phyloP scores from a whole-genome alignment of 345 rosid genomes.

The Eucalyptus paniculata region DNA sequence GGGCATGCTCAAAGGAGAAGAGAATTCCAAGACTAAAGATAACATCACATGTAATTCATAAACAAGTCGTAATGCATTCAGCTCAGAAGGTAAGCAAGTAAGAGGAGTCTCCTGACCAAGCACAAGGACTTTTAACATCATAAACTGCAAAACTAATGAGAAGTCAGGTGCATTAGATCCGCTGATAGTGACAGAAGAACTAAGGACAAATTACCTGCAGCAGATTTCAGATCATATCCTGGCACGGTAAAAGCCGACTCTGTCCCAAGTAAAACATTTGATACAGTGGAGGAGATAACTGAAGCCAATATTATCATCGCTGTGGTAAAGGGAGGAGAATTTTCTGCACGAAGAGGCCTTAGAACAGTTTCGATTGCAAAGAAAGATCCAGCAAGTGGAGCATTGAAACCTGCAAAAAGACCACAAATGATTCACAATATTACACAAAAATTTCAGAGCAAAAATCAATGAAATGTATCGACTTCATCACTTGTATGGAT shows the following conservation, averaged over 20 bases:
- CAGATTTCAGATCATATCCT: conserved; percentile 87
- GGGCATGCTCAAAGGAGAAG: neutral
- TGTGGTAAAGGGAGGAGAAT: conserved; percentile 95
- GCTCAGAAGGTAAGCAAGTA: neutral
- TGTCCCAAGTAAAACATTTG: conserved; percentile 80
- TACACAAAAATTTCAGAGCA: neutral
- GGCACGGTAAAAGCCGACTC: conserved; percentile 95
- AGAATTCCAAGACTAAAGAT: neutral
- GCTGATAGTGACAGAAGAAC: neutral
- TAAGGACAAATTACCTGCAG: conserved; percentile 49
- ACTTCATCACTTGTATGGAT: neutral
- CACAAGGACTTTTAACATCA: neutral
- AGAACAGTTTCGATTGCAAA: conserved; percentile 95
- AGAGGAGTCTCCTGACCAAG: neutral
- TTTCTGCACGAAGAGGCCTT: conserved; percentile 88
- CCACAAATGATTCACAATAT: neutral
- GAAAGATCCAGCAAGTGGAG: conserved; percentile 97
- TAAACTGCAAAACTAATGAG: neutral
- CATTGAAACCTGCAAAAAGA: conserved; percentile 73
- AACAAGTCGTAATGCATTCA: neutral
- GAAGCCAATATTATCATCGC: conserved; percentile 97
- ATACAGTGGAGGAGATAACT: conserved; percentile 90
- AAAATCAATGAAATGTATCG: neutral
- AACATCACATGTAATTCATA: neutral
- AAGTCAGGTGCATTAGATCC: neutral